Percentiles rank a stretch among this genome's conserved stretches.
Conservation (phyloP, 1,284 basidiomycete species). For the Pholiota adiposa region DNA sequence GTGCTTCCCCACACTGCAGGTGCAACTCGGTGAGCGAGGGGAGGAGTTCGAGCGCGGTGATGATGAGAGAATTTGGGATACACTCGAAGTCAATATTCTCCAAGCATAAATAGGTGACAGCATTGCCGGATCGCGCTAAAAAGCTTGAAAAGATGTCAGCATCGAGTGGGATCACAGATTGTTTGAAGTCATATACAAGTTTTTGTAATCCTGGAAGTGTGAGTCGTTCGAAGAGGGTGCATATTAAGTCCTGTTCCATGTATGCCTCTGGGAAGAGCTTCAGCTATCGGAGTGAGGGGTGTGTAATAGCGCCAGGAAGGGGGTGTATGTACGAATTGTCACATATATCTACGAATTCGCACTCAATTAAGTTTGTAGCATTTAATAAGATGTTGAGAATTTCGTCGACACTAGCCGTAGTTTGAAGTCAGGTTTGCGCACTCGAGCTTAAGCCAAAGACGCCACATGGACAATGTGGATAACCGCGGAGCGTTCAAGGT, state of each 20-base stretch:
- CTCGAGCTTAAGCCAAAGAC: not conserved
- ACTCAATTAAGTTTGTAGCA: not conserved
- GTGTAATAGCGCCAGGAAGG: not conserved
- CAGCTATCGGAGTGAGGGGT: not conserved
- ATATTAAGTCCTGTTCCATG: not conserved
- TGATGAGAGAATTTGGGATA: not conserved
- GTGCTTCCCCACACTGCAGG: not conserved
- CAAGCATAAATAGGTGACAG: not conserved
- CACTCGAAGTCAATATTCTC: not conserved
- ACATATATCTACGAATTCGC: not conserved
- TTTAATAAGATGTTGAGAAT: not conserved
- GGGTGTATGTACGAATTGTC: not conserved
- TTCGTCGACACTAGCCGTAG: not conserved
- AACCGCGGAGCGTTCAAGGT: not conserved
- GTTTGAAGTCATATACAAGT: not conserved
- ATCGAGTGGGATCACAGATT: not conserved
- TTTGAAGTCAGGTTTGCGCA: not conserved
- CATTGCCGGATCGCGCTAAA: not conserved
- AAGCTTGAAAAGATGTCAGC: not conserved
- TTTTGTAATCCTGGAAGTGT: not conserved
- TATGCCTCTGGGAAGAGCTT: not conserved
- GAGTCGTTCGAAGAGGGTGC: not conserved
- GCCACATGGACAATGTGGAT: not conserved
- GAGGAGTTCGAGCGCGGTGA: not conserved
- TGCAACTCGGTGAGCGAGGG: not conserved